A percentile compares a stretch with the other conserved stretches of the same genome.
Conservation (phyloP, 2,329 filamentous ascomycete species). For the Cytospora piceicola region DNA sequence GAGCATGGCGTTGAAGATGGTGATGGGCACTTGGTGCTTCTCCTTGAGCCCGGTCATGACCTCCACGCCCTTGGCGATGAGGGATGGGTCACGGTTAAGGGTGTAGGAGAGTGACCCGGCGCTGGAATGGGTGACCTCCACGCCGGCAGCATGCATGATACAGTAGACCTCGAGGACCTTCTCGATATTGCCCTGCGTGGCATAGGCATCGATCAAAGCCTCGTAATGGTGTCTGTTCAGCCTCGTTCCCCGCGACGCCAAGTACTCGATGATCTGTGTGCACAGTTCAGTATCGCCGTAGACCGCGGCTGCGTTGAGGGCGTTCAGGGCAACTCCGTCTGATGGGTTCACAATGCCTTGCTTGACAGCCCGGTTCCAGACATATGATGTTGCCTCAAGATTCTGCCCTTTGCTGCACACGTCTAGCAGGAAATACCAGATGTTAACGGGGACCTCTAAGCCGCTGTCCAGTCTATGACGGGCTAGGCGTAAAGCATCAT, state of each 20-base stretch:
- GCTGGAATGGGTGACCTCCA: constrained; percentile 59
- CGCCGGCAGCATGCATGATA: constrained; percentile 71
- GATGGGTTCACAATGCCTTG: constrained; percentile 47
- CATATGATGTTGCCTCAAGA: constrained; percentile 65
- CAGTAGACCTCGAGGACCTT: constrained; percentile 71
- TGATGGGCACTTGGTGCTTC: constrained; percentile 42
- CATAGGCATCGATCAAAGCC: constrained; percentile 73
- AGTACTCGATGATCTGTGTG: constrained; percentile 69
- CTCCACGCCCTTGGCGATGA: constrained; percentile 56
- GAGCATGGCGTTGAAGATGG: constrained; percentile 47
- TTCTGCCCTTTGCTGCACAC: constrained; percentile 68
- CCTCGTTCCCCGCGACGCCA: constrained; percentile 61
- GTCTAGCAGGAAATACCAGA: constrained; percentile 78
- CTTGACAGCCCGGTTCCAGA: constrained; percentile 66
- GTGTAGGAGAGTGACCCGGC: constrained; percentile 66
- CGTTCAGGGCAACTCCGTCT: constrained; percentile 49
- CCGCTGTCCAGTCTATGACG: constrained; percentile 52
- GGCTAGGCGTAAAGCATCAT: constrained; percentile 75
- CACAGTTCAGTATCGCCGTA: constrained; percentile 70
- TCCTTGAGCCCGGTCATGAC: constrained; percentile 58
- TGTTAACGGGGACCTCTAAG: constrained; percentile 46
- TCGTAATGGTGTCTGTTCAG: constrained; percentile 77
- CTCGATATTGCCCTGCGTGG: constrained; percentile 60
- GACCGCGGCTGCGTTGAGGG: constrained; percentile 73
- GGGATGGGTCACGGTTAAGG: constrained; percentile 52